These are phyloP conservation scores for Eucalyptus tenuipes DNA, from an alignment of 345 rosid genomes.

Conservation along the genomic window DNA sequence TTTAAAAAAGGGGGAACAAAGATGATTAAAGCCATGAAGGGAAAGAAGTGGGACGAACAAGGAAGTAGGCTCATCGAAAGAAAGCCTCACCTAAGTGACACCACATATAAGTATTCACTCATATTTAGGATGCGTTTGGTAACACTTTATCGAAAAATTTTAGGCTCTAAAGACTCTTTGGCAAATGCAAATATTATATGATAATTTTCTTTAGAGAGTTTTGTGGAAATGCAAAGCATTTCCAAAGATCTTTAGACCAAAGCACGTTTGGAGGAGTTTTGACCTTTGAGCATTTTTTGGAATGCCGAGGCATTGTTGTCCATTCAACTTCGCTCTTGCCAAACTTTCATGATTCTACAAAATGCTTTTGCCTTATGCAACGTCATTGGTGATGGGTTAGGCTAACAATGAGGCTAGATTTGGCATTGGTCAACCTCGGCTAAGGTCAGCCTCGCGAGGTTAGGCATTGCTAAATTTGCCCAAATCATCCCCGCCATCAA, in stretches of 20 bases:
- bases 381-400: not conserved
- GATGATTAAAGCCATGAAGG: not conserved
- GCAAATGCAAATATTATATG: no score
- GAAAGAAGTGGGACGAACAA: not conserved
- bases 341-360: not conserved
- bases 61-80: not conserved
- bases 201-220: not conserved
- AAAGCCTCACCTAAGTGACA: not conserved
- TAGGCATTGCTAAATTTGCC: not conserved
- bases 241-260: not conserved
- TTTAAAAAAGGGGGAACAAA: not conserved
- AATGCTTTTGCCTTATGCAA: not conserved
- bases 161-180: not conserved
- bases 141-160: fast-evolving
- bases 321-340: not conserved
- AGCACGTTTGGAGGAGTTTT: not conserved
- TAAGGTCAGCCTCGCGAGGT: not conserved
- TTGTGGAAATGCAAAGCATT: not conserved
- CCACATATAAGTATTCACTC: fast-evolving
- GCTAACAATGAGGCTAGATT: not conserved
- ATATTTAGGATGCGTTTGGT: not conserved
- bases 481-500: not conserved
- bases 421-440: not conserved
- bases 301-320: not conserved
- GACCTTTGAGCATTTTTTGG: not conserved